These are phyloP conservation scores for Hydrangea macrophylla DNA, from an alignment of 148 eudicot species.

Conservation along the genomic window DNA sequence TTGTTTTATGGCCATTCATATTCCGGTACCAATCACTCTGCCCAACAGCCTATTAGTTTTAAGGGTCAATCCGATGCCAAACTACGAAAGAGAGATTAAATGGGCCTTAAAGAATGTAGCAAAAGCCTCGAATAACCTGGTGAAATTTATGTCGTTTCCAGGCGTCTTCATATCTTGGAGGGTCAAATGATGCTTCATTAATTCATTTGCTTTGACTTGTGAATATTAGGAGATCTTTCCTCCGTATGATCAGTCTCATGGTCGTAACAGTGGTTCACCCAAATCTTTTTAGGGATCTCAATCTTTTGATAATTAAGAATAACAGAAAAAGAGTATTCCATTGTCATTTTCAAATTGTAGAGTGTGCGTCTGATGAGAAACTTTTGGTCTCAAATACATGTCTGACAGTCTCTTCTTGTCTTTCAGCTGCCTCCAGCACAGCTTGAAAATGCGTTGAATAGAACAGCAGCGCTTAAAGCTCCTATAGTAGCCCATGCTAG, in stretches of 20 bases:
- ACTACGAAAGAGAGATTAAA: too few relatives aligned
- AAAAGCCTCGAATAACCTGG: too few relatives aligned
- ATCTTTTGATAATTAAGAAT: background rate
- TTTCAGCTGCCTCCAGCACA: slow-evolving; percentile 82
- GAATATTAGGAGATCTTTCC: background rate
- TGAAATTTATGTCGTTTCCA: background rate
- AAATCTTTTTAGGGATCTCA: background rate
- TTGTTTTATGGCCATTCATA: background rate
- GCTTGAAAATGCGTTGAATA: slow-evolving; percentile 81
- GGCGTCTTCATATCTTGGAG: background rate
- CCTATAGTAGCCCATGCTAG: slow-evolving; percentile 71
- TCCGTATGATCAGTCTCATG: background rate
- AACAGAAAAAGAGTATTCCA: too few relatives aligned
- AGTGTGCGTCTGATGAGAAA: background rate
- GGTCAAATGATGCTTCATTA: background rate
- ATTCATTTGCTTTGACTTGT: background rate
- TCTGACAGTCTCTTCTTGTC: slow-evolving; percentile 6
- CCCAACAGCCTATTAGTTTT: background rate
- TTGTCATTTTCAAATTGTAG: background rate
- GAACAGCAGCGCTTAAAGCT: slow-evolving; percentile 62
- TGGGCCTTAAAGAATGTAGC: too few relatives aligned
- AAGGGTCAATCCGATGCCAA: background rate
- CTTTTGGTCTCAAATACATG: background rate
- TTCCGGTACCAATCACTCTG: background rate
- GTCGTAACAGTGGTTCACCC: background rate